Evolutionary conservation across 371 early-diverging fungal genomes (phyloP).

Genomic region (Synchytrium microbalum): DNA sequence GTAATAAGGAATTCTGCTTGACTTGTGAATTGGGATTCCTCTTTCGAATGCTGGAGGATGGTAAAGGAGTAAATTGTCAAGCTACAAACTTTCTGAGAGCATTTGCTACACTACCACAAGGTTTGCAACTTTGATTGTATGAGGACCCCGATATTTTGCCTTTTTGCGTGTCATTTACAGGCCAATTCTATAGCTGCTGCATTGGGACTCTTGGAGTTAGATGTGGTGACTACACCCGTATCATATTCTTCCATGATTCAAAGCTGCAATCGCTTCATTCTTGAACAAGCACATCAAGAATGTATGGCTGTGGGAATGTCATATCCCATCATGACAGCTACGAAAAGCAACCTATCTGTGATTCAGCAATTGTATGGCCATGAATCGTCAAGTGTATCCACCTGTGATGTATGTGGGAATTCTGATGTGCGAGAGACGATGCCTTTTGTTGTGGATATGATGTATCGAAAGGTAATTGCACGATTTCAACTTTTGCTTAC

Average conservation of each 20-base stretch:
- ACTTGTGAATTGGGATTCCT: conserved; percentile 87
- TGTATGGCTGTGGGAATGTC: conserved; percentile 3
- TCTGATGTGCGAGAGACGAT: conserved; percentile 50
- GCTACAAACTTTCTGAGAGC: conserved; percentile 83
- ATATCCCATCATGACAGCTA: conserved; percentile 3
- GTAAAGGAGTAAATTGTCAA: conserved; percentile 87
- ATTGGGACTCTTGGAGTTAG: conserved; percentile 77
- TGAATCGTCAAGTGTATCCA: conserved; percentile 49
- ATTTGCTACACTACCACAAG: conserved; percentile 75
- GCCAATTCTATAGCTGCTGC: conserved; percentile 48
- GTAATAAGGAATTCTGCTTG: conserved; percentile 69
- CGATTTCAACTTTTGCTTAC: background rate
- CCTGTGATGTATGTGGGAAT: conserved; percentile 53
- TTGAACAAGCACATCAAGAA: conserved; percentile 80
- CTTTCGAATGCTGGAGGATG: conserved; percentile 82
- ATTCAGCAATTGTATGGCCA: conserved; percentile 71
- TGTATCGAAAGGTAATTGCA: conserved; percentile 48
- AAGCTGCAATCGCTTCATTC: conserved; percentile 76
- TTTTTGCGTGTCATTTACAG: conserved; percentile 2
- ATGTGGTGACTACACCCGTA: conserved; percentile 48
- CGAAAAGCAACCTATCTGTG: conserved; percentile 12
- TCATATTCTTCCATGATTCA: conserved; percentile 71
- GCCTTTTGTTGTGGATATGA: conserved; percentile 72
- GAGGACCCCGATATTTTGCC: conserved; percentile 6
- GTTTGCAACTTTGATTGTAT: conserved; percentile 24